Evolutionary conservation across 441 rosid species (phyloP).

Genomic region (Sinapis alba): DNA sequence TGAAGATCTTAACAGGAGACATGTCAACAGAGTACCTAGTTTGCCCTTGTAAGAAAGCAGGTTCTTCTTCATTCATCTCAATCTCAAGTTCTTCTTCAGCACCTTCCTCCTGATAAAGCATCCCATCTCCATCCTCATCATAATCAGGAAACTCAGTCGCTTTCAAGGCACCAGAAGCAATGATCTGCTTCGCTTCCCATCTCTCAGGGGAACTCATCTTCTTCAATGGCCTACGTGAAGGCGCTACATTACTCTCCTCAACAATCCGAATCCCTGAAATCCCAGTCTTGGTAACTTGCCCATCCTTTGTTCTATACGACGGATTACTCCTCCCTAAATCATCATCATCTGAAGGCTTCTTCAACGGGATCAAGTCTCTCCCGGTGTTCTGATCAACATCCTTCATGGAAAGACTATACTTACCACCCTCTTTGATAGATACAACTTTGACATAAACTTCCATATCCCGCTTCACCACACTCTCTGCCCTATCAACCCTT

Average conservation of each 20-base stretch:
- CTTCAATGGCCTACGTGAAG: slow-evolving; percentile 72
- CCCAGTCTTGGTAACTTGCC: slow-evolving; percentile 56
- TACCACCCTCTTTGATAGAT: slow-evolving; percentile 49
- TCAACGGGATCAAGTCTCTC: slow-evolving; percentile 72
- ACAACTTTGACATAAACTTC: slow-evolving; percentile 78
- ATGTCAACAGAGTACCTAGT: slow-evolving; percentile 82
- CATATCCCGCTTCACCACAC: slow-evolving; percentile 71
- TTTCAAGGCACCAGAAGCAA: slow-evolving; percentile 77
- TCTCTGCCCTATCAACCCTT: slow-evolving; percentile 64
- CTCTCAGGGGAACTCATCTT: slow-evolving; percentile 90
- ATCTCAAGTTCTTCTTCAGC: slow-evolving; percentile 96
- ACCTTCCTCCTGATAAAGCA: slow-evolving; percentile 84
- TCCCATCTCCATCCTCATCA: slow-evolving; percentile 85
- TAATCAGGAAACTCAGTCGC: slow-evolving; percentile 66
- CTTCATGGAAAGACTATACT: slow-evolving; percentile 72
- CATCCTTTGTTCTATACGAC: slow-evolving; percentile 53
- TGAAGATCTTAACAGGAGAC: slow-evolving; percentile 90
- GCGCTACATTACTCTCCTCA: slow-evolving; percentile 58
- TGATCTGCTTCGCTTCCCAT: slow-evolving; percentile 90
- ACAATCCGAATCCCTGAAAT: slow-evolving; percentile 69
- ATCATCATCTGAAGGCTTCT: slow-evolving; percentile 51
- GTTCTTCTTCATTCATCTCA: slow-evolving; percentile 88
- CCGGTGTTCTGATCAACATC: slow-evolving; percentile 87
- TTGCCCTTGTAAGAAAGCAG: slow-evolving; percentile 86
- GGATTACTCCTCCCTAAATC: slow-evolving; percentile 58